Base-by-base conservation (phyloP, 805 yeast genomes). In the Spathaspora gorwiae region DNA sequence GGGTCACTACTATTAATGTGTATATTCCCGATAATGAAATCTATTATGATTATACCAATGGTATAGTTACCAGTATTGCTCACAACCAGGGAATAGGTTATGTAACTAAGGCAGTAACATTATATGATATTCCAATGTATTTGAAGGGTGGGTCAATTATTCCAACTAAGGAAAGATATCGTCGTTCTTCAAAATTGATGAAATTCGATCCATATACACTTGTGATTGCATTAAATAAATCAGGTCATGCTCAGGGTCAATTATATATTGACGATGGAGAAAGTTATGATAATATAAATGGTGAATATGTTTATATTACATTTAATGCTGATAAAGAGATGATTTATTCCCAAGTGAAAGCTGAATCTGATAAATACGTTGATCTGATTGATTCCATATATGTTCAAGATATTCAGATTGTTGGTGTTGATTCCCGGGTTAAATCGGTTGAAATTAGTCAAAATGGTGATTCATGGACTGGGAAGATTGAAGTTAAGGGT, bases 181-280 rank as follows among this genome's bases (percentile, higher is more conserved):
- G 99, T 60, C 78, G 98, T 51, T 86, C 96, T 0, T 66, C 95
- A 3, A 80, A 75, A 57, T 66, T 87, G 50, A 87, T 86, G 92
- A 68, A 60, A 26, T 66, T 74, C 50, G 98, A 90, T 60, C 96
- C 97, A 4, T 88, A 81, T 60, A 85, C 95, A 0, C 55, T 90
- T 33, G 72, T 83, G 2, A 65, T 90, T 37, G 87, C 87, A 0
- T 71, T 83, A 9, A 72, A 71, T 45, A 52, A 57, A 2, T 54
- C 65, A 2, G 83, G 81, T 1, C 51, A 54, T 6, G 89, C 90
- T 0, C 61, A 62, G 0, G 86, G 87, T 1, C 61, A 66, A 13
- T 60, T 90, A 30, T 90, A 90, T 60, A 63, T 85, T 33, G 98
- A 90, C 61, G 98, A 90, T 62, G 96, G 95, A 12, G 86, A 83